These are phyloP conservation scores for Tolypocladium endophyticum DNA, from an alignment of 2,329 filamentous ascomycete genomes.

Conservation along the genomic window DNA sequence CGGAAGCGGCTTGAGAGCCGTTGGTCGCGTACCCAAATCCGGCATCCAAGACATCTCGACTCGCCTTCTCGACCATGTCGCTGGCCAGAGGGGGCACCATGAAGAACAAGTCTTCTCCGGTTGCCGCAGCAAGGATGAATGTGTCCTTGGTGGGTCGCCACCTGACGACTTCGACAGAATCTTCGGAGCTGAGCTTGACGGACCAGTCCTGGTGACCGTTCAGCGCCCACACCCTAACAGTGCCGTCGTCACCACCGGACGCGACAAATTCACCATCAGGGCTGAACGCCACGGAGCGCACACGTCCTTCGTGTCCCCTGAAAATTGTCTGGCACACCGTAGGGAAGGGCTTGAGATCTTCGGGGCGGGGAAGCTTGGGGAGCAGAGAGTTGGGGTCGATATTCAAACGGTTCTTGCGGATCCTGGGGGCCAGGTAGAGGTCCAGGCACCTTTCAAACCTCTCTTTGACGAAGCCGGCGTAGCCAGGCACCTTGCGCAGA, in stretches of 20 bases:
- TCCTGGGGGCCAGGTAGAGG: slow-evolving; percentile 84
- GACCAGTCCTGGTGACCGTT: slow-evolving; percentile 85
- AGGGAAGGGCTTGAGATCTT: slow-evolving; percentile 91
- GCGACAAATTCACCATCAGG: slow-evolving; percentile 79
- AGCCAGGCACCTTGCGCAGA: slow-evolving; percentile 84
- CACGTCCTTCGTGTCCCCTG: slow-evolving; percentile 77
- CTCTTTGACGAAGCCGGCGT: slow-evolving; percentile 84
- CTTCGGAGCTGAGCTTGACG: slow-evolving; percentile 65
- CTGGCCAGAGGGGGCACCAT: slow-evolving; percentile 67
- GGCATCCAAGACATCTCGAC: slow-evolving; percentile 67
- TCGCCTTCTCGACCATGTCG: slow-evolving; percentile 61
- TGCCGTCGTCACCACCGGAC: slow-evolving; percentile 89
- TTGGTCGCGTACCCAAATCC: slow-evolving; percentile 91
- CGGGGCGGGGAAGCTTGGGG: slow-evolving; percentile 84
- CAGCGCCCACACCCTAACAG: slow-evolving; percentile 82
- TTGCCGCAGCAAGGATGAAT: slow-evolving; percentile 71
- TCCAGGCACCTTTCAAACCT: slow-evolving; percentile 93
- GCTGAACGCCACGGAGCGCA: slow-evolving; percentile 76
- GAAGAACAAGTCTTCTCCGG: slow-evolving; percentile 77
- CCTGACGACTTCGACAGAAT: slow-evolving; percentile 72
- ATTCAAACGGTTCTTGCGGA: slow-evolving; percentile 88
- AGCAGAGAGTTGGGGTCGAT: slow-evolving; percentile 91
- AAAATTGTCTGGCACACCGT: slow-evolving; percentile 82
- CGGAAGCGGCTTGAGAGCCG: slow-evolving; percentile 32
- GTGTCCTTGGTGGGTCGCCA: slow-evolving; percentile 83